Base-by-base conservation (phyloP, 2,329 filamentous ascomycete genomes). In the Ophiostoma tasmaniense region DNA sequence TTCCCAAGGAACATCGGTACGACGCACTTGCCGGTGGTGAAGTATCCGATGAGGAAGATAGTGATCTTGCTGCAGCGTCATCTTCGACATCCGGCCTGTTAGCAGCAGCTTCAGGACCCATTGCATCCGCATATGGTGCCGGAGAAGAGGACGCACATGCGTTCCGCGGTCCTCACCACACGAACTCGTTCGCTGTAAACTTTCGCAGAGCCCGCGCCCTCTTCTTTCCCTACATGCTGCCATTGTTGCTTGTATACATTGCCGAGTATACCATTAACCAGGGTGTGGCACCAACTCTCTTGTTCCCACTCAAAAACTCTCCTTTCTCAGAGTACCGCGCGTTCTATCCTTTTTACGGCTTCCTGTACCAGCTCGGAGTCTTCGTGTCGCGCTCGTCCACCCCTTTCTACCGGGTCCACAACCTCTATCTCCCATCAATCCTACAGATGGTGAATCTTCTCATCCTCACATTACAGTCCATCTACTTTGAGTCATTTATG, bases 261-360 rank as follows among this genome's bases (percentile, higher is more conserved):
- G 92, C 93, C 69, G 95, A 99, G 81, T 99, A 99, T 77, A 96
- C 91, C 68, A 97, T 98, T 79, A 98, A 98, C 80, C 93, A 97
- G 80, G 94, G 93, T 45, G 92, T 98, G 0, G 84, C 92, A 0
- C 94, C 95, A 0, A 97, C 93, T 0, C 82, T 98, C 0, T 85
- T 99, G 4, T 99, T 97, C 76, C 92, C 93, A 0, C 82, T 97
- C 0, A 76, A 83, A 0, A 79, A 85, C 13, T 90, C 91, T 0
- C 95, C 95, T 0, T 98, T 98, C 77, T 80, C 81, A 39, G 86
- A 92, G 73, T 95, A 89, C 76, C 89, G 94, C 55, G 90, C 89
- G 39, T 98, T 97, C 77, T 99, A 99, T 75, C 93, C 94, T 0
- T 92, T 94, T 71, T 99, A 99, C 78, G 90, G 90, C 72, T 93